Conservation (phyloP, 2,329 filamentous ascomycete species). For the Alternaria gansuensis region DNA sequence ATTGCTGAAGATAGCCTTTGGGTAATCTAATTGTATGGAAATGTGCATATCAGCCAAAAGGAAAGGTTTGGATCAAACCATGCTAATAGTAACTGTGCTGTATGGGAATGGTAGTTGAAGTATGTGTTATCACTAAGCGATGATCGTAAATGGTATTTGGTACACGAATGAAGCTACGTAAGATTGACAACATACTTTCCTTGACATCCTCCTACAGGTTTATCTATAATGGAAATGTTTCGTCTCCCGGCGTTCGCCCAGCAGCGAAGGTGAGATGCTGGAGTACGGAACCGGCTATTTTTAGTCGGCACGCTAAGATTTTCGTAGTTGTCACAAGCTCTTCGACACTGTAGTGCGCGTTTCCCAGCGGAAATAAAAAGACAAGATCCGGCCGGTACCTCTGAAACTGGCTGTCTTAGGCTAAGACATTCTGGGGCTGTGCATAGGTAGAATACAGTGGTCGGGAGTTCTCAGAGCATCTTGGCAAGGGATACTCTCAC, state of each 20-base stretch:
- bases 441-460: too few relatives aligned
- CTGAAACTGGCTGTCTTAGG: neutral
- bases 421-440: neutral
- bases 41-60: conserved; percentile 19
- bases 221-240: neutral
- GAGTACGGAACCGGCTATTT: conserved; percentile 18
- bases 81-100: too few relatives aligned
- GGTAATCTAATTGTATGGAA: conserved; percentile 16
- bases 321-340: neutral
- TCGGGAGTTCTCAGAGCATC: too few relatives aligned
- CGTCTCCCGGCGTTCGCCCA: neutral
- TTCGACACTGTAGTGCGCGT: neutral
- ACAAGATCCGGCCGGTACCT: neutral
- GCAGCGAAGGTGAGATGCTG: neutral
- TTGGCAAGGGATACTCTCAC: too few relatives aligned
- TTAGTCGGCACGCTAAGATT: conserved; percentile 21
- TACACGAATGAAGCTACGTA: too few relatives aligned
- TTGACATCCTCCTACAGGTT: neutral
- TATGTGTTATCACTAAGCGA: neutral
- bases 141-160: too few relatives aligned
- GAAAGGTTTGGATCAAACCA: too few relatives aligned
- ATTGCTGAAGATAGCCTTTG: conserved; percentile 11
- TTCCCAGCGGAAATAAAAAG: neutral
- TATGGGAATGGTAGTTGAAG: neutral
- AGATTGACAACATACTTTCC: too few relatives aligned